Conservation (phyloP, 768 basidiomycete species). For the Mycena albidolilacea region DNA sequence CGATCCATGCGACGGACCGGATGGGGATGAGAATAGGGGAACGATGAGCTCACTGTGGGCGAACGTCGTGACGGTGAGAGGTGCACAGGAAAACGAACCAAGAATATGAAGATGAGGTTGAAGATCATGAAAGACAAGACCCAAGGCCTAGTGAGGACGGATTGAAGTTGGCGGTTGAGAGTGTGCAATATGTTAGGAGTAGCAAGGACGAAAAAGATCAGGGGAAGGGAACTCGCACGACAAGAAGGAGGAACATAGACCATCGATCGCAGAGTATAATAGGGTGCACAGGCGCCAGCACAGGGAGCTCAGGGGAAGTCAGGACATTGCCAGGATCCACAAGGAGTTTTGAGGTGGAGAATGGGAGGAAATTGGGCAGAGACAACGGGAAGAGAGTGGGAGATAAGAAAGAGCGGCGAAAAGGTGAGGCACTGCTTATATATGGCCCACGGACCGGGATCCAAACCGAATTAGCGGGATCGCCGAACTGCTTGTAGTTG, state of each 20-base stretch:
- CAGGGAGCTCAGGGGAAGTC: background rate
- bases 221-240: background rate
- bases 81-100: background rate
- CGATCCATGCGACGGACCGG: conserved; percentile 7
- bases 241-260: background rate
- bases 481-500: background rate
- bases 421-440: conserved; percentile 34
- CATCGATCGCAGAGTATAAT: conserved; percentile 1
- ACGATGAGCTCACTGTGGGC: background rate
- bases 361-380: conserved; percentile 15
- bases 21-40: background rate
- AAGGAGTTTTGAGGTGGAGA: background rate
- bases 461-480: background rate
- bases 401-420: background rate
- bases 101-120: background rate
- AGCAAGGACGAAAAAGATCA: background rate
- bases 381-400: background rate
- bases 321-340: background rate
- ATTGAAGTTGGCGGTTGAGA: too few species aligned
- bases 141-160: too few species aligned
- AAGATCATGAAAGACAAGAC: background rate
- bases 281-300: background rate
- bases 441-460: conserved; percentile 43
- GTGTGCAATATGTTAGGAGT: background rate
- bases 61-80: background rate